A percentile compares a stretch with the other conserved stretches of the same genome.
These are phyloP conservation scores for Colletotrichum caudatum DNA, from an alignment of 2,329 filamentous ascomycete genomes.

Conservation along the genomic window DNA sequence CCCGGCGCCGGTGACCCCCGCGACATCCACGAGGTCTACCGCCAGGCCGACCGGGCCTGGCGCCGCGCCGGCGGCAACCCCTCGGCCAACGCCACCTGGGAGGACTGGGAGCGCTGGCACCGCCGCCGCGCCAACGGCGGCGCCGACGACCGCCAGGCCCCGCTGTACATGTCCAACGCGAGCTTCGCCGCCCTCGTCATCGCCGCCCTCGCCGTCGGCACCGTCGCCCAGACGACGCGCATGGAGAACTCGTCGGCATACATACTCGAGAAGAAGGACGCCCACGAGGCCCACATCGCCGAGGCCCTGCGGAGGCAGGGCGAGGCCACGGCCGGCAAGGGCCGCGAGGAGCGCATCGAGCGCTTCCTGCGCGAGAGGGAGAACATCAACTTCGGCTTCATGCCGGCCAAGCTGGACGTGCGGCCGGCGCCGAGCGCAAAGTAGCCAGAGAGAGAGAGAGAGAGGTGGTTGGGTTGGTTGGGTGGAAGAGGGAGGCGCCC, in stretches of 20 bases:
- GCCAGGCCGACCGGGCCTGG: conserved; percentile 62
- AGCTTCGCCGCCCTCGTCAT: conserved; percentile 81
- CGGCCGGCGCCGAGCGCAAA: conserved; percentile 19
- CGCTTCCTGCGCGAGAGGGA: conserved; percentile 83
- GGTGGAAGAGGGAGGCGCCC: background rate
- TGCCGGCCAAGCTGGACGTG: conserved; percentile 43
- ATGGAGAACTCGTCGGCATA: conserved; percentile 72
- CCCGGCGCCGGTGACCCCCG: conserved; percentile 56
- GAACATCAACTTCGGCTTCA: conserved; percentile 51
- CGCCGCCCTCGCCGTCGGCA: conserved; percentile 72
- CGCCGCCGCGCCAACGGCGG: conserved; percentile 61
- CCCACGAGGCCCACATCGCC: conserved; percentile 75
- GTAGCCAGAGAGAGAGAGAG: background rate
- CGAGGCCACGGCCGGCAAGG: conserved; percentile 63
- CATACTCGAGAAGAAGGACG: conserved; percentile 74
- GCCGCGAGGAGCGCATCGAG: conserved; percentile 76
- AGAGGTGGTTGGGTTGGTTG: background rate
- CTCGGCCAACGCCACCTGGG: conserved; percentile 89
- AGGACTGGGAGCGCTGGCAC: conserved; percentile 93
- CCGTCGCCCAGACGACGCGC: conserved; percentile 77
- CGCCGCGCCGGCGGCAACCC: conserved; percentile 60
- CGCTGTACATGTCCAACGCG: conserved; percentile 80
- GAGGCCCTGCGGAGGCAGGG: conserved; percentile 67
- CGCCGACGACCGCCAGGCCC: conserved; percentile 60
- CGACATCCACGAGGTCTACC: conserved; percentile 51